Percentiles rank a stretch among this genome's conserved stretches.
Conservation (phyloP, 2,329 filamentous ascomycete species). For the Aureobasidium sp. region DNA sequence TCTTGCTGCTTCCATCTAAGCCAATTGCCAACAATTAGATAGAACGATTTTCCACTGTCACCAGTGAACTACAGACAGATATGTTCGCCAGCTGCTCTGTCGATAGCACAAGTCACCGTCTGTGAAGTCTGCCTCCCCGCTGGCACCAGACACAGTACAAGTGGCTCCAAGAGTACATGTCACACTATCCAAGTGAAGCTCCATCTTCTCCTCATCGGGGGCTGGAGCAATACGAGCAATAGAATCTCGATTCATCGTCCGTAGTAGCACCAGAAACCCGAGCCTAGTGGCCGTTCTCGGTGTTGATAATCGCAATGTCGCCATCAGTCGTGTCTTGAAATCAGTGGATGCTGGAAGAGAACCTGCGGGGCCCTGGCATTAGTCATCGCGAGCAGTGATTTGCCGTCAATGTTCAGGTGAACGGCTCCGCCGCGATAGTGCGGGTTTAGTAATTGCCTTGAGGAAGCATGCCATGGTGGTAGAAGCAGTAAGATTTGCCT, state of each 20-base stretch:
- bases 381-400: background rate
- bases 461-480: no score
- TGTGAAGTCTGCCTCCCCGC: background rate
- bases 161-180: background rate
- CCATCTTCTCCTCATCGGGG: background rate
- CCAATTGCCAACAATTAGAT: conserved; percentile 3
- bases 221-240: background rate
- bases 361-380: background rate
- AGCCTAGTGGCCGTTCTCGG: background rate
- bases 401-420: background rate
- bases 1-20: background rate
- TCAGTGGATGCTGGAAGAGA: background rate
- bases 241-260: background rate
- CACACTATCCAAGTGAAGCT: background rate
- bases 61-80: background rate
- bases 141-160: background rate
- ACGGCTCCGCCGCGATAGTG: conserved; percentile 11
- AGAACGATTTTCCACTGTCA: background rate
- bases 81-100: background rate
- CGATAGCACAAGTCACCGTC: background rate
- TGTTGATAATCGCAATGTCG: background rate
- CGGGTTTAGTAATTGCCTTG: background rate
- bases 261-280: background rate
- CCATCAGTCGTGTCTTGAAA: background rate
- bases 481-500: no score